Conservation (phyloP, 2,329 filamentous ascomycete genomes). For the Sarocladium oryzae region DNA sequence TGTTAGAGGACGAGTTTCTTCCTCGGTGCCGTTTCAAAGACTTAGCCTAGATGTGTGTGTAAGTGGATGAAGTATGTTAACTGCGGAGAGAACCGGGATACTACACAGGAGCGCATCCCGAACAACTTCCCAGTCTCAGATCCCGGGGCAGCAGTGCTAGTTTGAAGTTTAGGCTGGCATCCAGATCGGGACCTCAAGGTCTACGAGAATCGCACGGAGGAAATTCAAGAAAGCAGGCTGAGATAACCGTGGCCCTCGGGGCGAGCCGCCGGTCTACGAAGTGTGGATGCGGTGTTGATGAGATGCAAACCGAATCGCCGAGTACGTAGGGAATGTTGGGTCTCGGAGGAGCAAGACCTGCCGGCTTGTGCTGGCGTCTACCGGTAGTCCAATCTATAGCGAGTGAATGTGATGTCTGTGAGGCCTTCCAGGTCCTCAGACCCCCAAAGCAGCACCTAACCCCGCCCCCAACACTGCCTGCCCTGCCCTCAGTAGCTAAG, state of each 20-base stretch:
- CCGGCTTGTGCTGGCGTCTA: too few relatives aligned
- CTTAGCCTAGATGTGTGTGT: not conserved
- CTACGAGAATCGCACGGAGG: slow-evolving; percentile 6
- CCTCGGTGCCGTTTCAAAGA: not conserved
- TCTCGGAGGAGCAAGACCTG: too few relatives aligned
- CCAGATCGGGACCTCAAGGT: not conserved
- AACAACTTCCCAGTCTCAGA: not conserved
- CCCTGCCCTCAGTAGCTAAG: too few relatives aligned
- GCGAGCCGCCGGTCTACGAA: slow-evolving; percentile 7
- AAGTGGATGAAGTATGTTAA: not conserved
- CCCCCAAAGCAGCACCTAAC: too few relatives aligned
- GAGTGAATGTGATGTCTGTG: too few relatives aligned
- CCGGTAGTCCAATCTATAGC: too few relatives aligned
- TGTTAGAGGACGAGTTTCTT: not conserved
- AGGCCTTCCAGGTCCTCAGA: too few relatives aligned
- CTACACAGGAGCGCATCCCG: not conserved
- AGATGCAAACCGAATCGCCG: not conserved
- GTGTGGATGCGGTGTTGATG: not conserved
- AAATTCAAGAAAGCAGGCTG: not conserved
- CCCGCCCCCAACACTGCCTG: too few relatives aligned
- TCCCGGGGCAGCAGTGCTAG: slow-evolving; percentile 3
- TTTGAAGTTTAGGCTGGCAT: not conserved
- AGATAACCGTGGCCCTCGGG: slow-evolving; percentile 3
- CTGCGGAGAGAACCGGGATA: slow-evolving; percentile 6
- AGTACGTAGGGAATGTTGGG: not conserved